Conservation (phyloP, 805 yeast genomes). For the Candida arabinofermentans region DNA sequence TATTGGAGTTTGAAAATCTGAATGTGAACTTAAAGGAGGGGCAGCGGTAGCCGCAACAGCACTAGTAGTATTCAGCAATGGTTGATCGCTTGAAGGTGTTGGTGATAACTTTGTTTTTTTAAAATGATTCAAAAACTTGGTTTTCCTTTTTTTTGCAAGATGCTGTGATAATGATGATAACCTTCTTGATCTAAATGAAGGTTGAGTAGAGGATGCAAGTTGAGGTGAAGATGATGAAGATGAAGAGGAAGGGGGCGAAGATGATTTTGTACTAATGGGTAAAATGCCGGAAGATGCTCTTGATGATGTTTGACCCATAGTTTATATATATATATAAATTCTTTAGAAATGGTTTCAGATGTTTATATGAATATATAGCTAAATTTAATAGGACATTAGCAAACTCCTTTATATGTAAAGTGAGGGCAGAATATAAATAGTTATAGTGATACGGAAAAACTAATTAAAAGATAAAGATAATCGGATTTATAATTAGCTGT, state of each 20-base stretch:
- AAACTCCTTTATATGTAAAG: too few species aligned
- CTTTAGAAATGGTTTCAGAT: too few species aligned
- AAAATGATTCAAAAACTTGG: slow-evolving; percentile 8
- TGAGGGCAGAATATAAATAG: too few species aligned
- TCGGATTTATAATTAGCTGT: not conserved
- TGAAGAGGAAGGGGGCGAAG: not conserved
- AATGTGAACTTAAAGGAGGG: too few species aligned
- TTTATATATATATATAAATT: too few species aligned
- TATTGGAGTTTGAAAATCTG: too few species aligned
- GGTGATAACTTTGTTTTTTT: slow-evolving; percentile 1
- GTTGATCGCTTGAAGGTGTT: not conserved
- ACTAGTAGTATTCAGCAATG: not conserved
- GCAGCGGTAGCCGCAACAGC: not conserved
- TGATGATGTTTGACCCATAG: not conserved
- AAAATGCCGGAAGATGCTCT: not conserved
- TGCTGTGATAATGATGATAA: slow-evolving; percentile 12
- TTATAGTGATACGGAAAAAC: too few species aligned
- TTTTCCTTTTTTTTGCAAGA: slow-evolving; percentile 6
- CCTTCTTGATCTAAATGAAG: slow-evolving; percentile 11
- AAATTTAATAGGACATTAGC: too few species aligned
- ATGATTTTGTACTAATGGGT: not conserved
- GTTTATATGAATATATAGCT: too few species aligned
- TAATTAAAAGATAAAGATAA: too few species aligned
- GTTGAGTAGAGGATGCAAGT: not conserved
- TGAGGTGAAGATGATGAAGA: not conserved